phyloP scores from a whole-genome alignment of 2,329 filamentous ascomycete species.

The Neofusicoccum laricinum region DNA sequence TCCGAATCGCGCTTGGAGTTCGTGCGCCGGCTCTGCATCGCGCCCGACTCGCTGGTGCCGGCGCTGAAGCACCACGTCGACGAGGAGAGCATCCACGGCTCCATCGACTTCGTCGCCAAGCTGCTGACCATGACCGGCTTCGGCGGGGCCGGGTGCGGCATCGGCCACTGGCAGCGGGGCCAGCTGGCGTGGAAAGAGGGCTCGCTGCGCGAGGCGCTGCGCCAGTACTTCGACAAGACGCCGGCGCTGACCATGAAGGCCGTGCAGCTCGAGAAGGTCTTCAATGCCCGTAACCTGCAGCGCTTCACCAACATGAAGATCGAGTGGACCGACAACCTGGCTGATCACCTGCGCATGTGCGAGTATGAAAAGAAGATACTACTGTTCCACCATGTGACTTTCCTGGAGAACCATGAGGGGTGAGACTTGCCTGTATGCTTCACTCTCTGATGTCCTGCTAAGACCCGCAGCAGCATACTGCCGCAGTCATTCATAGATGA shows the following conservation, averaged over 20 bases:
- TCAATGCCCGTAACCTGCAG: constrained; percentile 23
- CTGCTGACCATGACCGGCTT: not conserved
- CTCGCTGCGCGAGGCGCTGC: not conserved
- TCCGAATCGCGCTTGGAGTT: not conserved
- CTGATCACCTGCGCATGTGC: constrained; percentile 40
- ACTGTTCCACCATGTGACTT: constrained; percentile 43
- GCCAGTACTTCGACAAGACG: not conserved
- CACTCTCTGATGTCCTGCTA: not conserved
- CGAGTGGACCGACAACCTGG: constrained; percentile 40
- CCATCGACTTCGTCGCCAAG: not conserved
- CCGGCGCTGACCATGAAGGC: not conserved
- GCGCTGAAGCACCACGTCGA: not conserved
- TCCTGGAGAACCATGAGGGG: constrained; percentile 31
- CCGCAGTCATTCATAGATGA: constrained; percentile 34
- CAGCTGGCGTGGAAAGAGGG: not conserved
- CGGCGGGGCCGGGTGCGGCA: not conserved
- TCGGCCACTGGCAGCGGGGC: not conserved
- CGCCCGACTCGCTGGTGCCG: not conserved
- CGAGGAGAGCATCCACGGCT: not conserved
- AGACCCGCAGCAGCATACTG: constrained; percentile 24
- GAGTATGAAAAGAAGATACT: constrained; percentile 38
- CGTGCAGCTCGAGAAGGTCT: constrained; percentile 12
- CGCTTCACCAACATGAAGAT: constrained; percentile 39
- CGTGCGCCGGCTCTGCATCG: not conserved
- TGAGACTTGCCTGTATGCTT: not conserved